These are phyloP conservation scores for Starmerella bacillaris DNA, from an alignment of 805 yeast species.

Conservation along the genomic window DNA sequence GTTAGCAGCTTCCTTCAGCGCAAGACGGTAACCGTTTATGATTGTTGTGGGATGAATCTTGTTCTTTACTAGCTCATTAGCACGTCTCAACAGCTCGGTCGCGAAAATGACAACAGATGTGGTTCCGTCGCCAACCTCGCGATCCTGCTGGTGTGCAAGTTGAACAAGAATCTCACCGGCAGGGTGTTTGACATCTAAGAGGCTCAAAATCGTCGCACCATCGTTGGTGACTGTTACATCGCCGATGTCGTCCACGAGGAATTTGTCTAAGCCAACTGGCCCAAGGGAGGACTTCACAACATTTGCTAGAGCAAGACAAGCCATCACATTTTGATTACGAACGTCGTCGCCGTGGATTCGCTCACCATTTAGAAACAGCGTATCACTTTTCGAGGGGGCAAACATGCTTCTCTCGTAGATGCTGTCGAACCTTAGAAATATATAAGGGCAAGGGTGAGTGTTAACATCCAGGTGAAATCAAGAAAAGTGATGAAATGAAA, in stretches of 20 bases:
- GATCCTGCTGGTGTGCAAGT: constrained; percentile 94
- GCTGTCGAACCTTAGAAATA: no score
- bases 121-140: constrained; percentile 97
- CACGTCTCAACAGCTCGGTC: constrained; percentile 75
- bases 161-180: constrained; percentile 96
- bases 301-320: constrained; percentile 73
- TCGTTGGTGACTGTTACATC: constrained; percentile 97
- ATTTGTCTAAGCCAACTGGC: constrained; percentile 95
- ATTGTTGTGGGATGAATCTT: constrained; percentile 96
- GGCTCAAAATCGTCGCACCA: constrained; percentile 85
- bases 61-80: constrained; percentile 81
- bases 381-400: constrained; percentile 30
- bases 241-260: constrained; percentile 97
- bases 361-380: constrained; percentile 89
- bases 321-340: constrained; percentile 82
- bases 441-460: no score
- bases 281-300: constrained; percentile 85
- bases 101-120: constrained; percentile 95
- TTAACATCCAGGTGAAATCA: no score
- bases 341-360: constrained; percentile 91
- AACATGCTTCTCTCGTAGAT: no score
- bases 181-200: constrained; percentile 94
- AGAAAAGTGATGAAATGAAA: no score
- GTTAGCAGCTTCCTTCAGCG: constrained; percentile 74
- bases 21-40: constrained; percentile 88